Evolutionary conservation across 139 green algal genomes (phyloP), one percentile per base, ranked within the genome.

Genomic region (Microglena sp.): DNA sequence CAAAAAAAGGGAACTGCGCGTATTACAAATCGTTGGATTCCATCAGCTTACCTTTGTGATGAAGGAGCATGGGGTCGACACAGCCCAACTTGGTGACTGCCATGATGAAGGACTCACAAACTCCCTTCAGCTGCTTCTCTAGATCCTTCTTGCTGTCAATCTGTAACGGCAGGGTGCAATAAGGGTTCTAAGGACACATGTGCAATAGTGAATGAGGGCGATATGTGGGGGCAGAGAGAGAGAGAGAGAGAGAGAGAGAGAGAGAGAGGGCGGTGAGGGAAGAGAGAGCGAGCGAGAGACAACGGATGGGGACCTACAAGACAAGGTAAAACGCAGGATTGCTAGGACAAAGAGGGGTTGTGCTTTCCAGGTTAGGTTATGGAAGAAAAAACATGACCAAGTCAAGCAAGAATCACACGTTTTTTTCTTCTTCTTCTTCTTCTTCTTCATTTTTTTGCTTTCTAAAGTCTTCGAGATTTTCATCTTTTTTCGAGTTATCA

Each of bases 21-120:
- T n/a, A n/a, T n/a, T n/a, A n/a, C n/a, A n/a, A n/a, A n/a, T n/a
- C n/a, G n/a, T n/a, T n/a, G n/a, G n/a, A n/a, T n/a, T n/a, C n/a
- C n/a, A n/a, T n/a, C 15, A 27, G 6, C 44, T 1, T 15, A 60
- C 67, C 67, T 82, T 82, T 0, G 79, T 82, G 40, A 82, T 79
- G 64, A 98, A 98, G 29, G 31, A 98, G 84, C 85, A 96, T 78
- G 1, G 91, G 91, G 70, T 98, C 93, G 33, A 98, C 88, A 3
- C 78, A 80, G n/a, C n/a, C 58, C 43, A 86, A 66, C 77, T 97
- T 97, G 33, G 91, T 99, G 22, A 87, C 66, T 2, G 79, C 78
- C 90, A 98, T 95, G 83, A 98, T 98, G 75, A 92, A 90, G 6
- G 77, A 68, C 81, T 98, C 93, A 70, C 93, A 97, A 57, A 74